A percentile compares a stretch with the other conserved stretches of the same genome.
Conservation (phyloP, 2,329 filamentous ascomycete genomes). For the Calonectria leucothoes region DNA sequence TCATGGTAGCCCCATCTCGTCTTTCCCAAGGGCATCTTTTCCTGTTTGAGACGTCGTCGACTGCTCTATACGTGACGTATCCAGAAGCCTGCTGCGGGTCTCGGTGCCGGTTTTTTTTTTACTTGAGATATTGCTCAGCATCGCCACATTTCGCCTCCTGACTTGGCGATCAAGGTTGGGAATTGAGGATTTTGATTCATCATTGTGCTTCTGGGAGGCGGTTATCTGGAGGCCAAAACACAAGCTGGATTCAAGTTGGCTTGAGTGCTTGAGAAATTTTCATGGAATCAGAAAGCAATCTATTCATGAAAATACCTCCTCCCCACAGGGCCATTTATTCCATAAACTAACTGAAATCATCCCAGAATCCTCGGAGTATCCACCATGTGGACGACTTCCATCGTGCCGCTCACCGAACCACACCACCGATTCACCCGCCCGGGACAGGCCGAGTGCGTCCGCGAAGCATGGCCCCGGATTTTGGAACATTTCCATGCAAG, state of each 20-base stretch:
- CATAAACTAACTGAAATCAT: not conserved
- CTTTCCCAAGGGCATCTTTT: not conserved
- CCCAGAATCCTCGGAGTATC: not conserved
- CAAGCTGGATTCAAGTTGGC: not conserved
- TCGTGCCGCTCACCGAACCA: not conserved
- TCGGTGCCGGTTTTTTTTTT: not conserved
- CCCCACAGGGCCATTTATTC: not conserved
- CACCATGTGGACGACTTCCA: not conserved
- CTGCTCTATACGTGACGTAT: not conserved
- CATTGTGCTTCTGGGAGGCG: not conserved
- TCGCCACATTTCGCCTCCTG: not conserved
- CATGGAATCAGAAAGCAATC: not conserved
- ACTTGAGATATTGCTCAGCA: not conserved
- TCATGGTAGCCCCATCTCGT: slow-evolving; percentile 2
- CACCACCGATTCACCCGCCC: not conserved
- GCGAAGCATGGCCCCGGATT: not conserved
- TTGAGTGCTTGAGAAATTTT: not conserved
- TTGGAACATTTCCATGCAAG: slow-evolving; percentile 2
- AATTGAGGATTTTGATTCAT: not conserved
- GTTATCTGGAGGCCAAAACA: not conserved
- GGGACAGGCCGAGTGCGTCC: not conserved
- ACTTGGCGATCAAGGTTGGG: too few relatives aligned
- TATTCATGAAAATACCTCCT: not conserved
- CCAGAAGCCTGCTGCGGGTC: not conserved
- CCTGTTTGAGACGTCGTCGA: not conserved